Percentiles rank a stretch among this genome's conserved stretches.
Conservation (phyloP, 73 alveolate genomes). For the Paraurostyla sp. region DNA sequence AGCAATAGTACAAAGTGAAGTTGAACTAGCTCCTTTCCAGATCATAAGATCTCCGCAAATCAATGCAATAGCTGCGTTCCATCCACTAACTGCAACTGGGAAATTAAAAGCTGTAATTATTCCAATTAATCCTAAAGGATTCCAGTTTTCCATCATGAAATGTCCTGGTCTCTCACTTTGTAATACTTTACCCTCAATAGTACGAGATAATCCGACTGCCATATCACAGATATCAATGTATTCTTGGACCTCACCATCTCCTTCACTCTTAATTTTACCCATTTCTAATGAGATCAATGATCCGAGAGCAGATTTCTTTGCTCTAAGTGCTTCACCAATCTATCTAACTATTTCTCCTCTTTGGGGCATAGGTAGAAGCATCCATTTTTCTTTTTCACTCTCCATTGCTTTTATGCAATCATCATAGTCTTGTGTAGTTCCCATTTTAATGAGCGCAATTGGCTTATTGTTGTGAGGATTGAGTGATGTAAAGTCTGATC, state of each 20-base stretch:
- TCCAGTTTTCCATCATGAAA: constrained; percentile 92
- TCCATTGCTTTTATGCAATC: constrained; percentile 58
- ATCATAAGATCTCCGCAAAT: constrained; percentile 87
- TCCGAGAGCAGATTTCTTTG: constrained; percentile 82
- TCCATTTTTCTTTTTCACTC: constrained; percentile 65
- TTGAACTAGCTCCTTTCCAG: constrained; percentile 91
- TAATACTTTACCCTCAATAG: constrained; percentile 86
- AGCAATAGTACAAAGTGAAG: constrained; percentile 85
- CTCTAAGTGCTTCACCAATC: constrained; percentile 90
- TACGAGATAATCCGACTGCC: constrained; percentile 90
- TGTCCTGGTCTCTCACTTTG: constrained; percentile 93
- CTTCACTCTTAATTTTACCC: constrained; percentile 93
- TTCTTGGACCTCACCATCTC: constrained; percentile 91
- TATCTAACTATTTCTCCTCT: constrained; percentile 93
- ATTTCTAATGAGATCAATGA: constrained; percentile 86
- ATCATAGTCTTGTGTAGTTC: constrained; percentile 55
- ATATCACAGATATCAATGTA: constrained; percentile 91
- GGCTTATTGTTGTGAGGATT: constrained; percentile 63
- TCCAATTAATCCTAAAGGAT: constrained; percentile 92
- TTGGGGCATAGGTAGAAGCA: constrained; percentile 84
- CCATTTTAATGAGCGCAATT: constrained; percentile 60
- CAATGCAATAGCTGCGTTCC: constrained; percentile 88
- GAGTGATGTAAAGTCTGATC: constrained; percentile 26
- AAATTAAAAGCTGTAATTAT: constrained; percentile 93
- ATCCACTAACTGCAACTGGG: constrained; percentile 90